Conservation (phyloP, 768 basidiomycete genomes). For the Cyclocybe aegerita region DNA sequence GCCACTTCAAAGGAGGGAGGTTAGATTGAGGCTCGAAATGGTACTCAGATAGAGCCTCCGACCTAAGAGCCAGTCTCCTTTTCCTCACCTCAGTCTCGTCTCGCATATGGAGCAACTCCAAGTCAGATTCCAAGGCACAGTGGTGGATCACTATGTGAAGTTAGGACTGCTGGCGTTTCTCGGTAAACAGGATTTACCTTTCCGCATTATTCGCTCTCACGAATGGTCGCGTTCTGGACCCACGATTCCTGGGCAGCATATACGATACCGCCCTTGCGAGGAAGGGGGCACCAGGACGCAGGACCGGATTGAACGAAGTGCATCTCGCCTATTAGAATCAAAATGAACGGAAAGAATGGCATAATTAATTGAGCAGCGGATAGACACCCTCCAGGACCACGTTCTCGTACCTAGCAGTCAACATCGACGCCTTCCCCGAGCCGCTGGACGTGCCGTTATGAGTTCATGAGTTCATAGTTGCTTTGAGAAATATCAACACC, state of each 20-base stretch:
- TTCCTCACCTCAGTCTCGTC: slow-evolving; percentile 67
- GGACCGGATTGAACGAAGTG: slow-evolving; percentile 51
- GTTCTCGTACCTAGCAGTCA: slow-evolving; percentile 43
- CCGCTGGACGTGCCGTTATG: slow-evolving; percentile 17
- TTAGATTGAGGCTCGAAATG: not conserved
- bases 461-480: not conserved
- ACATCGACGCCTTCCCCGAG: slow-evolving; percentile 59
- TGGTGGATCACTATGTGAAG: slow-evolving; percentile 26
- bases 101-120: slow-evolving; percentile 38
- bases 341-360: no score
- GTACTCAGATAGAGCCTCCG: not conserved
- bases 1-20: not conserved
- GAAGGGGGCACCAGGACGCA: slow-evolving; percentile 64
- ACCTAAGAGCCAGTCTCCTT: slow-evolving; percentile 53
- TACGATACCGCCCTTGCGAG: slow-evolving; percentile 62
- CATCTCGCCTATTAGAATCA: slow-evolving; percentile 50
- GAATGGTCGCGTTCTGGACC: slow-evolving; percentile 76
- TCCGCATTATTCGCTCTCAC: slow-evolving; percentile 76
- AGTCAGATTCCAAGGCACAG: slow-evolving; percentile 20
- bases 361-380: not conserved
- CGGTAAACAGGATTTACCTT: slow-evolving; percentile 21
- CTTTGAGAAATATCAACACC: not conserved
- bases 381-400: no score
- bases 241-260: slow-evolving; percentile 83
- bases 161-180: not conserved